Evolutionary conservation across 2,329 filamentous ascomycete genomes (phyloP).

Genomic region (Periconia macrospinosa): DNA sequence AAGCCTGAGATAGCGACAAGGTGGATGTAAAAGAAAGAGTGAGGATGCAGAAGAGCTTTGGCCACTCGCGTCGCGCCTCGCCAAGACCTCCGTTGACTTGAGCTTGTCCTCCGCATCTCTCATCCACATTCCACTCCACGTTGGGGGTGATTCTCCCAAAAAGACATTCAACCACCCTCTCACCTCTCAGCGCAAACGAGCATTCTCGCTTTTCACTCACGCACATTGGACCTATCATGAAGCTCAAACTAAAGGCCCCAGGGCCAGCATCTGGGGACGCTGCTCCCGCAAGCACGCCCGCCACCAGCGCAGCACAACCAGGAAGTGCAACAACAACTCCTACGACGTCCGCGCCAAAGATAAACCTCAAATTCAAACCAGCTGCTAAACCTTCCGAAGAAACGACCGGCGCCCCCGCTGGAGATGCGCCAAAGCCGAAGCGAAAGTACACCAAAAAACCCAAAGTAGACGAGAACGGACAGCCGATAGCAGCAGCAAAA

Average conservation of each 20-base stretch:
- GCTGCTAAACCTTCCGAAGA: constrained; percentile 25
- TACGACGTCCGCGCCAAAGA: constrained; percentile 11
- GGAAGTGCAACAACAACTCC: constrained; percentile 12
- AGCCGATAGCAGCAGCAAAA: constrained; percentile 27
- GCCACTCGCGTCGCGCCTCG: neutral
- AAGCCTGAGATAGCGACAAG: neutral
- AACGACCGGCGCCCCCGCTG: neutral
- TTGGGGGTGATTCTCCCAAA: no score
- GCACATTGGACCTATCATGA: constrained; percentile 23
- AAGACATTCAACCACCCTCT: neutral
- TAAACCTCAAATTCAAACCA: constrained; percentile 34
- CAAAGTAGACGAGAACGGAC: constrained; percentile 35
- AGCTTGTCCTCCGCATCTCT: neutral
- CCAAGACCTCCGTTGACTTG: constrained; percentile 1
- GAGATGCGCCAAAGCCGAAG: constrained; percentile 44
- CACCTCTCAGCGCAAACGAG: no score
- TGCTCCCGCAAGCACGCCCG: constrained; percentile 11
- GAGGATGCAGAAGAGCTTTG: constrained; percentile 20
- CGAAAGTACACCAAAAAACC: constrained; percentile 48
- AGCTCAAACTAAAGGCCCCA: constrained; percentile 36
- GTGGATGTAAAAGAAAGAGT: constrained; percentile 10
- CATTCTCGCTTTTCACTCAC: neutral
- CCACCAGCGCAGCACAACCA: constrained; percentile 4
- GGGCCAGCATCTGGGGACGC: constrained; percentile 17
- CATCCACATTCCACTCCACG: neutral